phyloP scores from a whole-genome alignment of 371 early-diverging fungal species.

The Smittium culicis region DNA sequence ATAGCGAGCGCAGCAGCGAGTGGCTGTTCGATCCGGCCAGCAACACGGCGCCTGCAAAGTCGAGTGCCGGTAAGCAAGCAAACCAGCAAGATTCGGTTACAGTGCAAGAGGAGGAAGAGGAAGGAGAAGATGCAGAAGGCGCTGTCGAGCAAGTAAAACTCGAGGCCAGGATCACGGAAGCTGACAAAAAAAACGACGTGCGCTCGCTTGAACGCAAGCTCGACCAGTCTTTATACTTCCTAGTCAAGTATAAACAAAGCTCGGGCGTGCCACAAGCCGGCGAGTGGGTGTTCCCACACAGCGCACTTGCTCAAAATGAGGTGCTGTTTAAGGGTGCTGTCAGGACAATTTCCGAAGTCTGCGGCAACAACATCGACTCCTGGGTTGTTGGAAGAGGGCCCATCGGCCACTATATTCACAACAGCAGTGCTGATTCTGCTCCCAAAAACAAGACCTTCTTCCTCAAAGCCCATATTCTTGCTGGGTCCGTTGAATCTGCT shows the following conservation, averaged over 20 bases:
- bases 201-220: conserved; percentile 61
- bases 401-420: conserved; percentile 44
- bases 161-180: conserved; percentile 43
- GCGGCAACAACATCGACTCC: conserved; percentile 55
- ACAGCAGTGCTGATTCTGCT: conserved; percentile 28
- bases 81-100: conserved; percentile 16
- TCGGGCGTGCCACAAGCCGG: too few relatives aligned
- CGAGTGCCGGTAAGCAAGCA: conserved; percentile 27
- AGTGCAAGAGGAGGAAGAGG: conserved; percentile 6
- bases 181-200: conserved; percentile 47
- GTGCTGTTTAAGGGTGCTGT: conserved; percentile 54
- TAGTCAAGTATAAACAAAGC: conserved; percentile 39
- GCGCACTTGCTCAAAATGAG: conserved; percentile 37
- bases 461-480: conserved; percentile 73
- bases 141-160: conserved; percentile 33
- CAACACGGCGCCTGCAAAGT: conserved; percentile 22
- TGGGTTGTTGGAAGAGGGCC: conserved; percentile 61
- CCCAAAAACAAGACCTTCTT: conserved; percentile 44
- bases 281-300: conserved; percentile 68
- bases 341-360: conserved; percentile 50
- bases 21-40: conserved; percentile 33
- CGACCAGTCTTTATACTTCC: conserved; percentile 54
- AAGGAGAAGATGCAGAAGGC: conserved; percentile 9
- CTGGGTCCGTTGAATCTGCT: conserved; percentile 52
- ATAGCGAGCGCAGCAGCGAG: conserved; percentile 39